Base-by-base conservation (phyloP, 2,329 filamentous ascomycete genomes). In the Colletotrichum limetticola region DNA sequence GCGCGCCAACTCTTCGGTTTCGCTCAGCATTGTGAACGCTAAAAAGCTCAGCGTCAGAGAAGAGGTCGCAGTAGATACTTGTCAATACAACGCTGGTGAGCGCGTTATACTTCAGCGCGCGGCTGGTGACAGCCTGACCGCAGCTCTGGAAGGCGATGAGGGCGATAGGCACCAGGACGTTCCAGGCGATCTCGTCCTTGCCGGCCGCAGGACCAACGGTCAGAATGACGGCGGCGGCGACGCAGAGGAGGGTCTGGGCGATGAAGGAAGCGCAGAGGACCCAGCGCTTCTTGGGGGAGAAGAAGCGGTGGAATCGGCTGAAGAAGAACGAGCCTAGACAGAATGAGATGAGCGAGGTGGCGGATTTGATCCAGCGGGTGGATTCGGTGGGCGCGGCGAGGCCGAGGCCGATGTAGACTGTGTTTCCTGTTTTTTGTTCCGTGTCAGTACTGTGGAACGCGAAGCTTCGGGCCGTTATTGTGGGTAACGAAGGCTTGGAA, bases 31-130 rank as follows among this genome's bases (percentile, higher is more conserved):
- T 90, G 53, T 79, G 74, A 9, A 78, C 60, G 1, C 80, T 79
- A 46, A 90, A 86, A 4, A 90, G 77, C 28, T 86, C 80, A 37
- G 83, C 82, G 69, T 95, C 93, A 1, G 91, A 93, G 76, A 94
- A 94, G 24, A 96, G 79, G 79, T 96, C 94, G 79, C 93, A 95
- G 83, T 95, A 96, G 74, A 94, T 91, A 79, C 92, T 95, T 1
- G 94, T 96, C 72, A 97, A 82, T 3, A 95, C 94, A 19, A 95
- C 93, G 74, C 92, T 95, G 0, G 93, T 95, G 24, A 96, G 83
- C 2, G 91, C 90, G 71, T 91, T 91, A 78, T 91, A 92, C 77
- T 91, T 88, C 72, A 96, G 82, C 0, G 92, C 91, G 4, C 93
- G 85, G 77, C 92, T 94, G 0, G 90, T 90, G n/a, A 95, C 91